Evolutionary conservation across 2,329 filamentous ascomycete species (phyloP).

Genomic region (Fusarium sp.): DNA sequence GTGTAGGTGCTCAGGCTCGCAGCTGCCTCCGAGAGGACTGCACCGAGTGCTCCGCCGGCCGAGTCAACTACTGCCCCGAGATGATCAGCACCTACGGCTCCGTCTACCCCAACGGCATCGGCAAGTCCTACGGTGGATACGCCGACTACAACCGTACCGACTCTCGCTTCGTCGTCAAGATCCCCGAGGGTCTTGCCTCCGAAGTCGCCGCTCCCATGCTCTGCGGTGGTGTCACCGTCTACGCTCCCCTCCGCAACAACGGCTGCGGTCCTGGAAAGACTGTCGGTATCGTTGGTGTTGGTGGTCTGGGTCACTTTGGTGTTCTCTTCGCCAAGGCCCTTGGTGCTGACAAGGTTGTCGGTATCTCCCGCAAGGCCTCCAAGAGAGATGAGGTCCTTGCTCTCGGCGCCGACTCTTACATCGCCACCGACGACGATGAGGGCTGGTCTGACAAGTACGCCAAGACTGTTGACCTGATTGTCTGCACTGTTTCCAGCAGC

Average conservation of each 20-base stretch:
- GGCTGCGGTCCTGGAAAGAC: constrained; percentile 73
- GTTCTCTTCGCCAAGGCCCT: constrained; percentile 74
- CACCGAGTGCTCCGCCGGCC: constrained; percentile 54
- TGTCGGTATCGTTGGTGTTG: constrained; percentile 74
- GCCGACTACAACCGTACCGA: constrained; percentile 48
- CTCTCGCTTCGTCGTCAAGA: constrained; percentile 60
- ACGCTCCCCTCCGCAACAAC: constrained; percentile 68
- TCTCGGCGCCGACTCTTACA: constrained; percentile 65
- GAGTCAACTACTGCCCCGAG: constrained; percentile 55
- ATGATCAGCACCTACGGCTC: constrained; percentile 63
- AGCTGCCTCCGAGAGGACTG: constrained; percentile 61
- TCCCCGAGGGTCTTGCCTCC: constrained; percentile 54
- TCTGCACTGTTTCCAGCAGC: constrained; percentile 64
- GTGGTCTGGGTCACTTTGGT: constrained; percentile 75
- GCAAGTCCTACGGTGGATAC: constrained; percentile 60
- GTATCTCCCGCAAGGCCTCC: constrained; percentile 62
- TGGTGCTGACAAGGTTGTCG: constrained; percentile 68
- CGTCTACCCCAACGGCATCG: constrained; percentile 59
- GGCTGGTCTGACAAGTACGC: constrained; percentile 65
- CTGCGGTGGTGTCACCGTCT: constrained; percentile 76
- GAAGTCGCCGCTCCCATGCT: constrained; percentile 69
- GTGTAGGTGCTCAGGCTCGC: constrained; percentile 69
- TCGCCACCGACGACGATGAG: constrained; percentile 57
- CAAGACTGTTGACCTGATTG: constrained; percentile 65
- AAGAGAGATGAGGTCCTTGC: constrained; percentile 66